Evolutionary conservation across 2,329 filamentous ascomycete species (phyloP).

Genomic region (Fusarium metavorans): DNA sequence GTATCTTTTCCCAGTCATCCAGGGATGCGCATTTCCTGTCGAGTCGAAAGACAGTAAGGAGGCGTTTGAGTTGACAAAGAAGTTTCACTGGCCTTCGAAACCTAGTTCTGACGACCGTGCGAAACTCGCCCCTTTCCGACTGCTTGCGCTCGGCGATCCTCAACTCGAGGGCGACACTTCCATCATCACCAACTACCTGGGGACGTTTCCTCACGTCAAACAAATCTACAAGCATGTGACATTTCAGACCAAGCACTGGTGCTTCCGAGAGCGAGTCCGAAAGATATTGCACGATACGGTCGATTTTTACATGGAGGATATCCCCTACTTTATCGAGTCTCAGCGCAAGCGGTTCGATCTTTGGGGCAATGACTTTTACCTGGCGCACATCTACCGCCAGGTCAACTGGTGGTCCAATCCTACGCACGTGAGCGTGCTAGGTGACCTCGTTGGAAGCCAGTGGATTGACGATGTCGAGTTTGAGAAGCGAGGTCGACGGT

Average conservation of each 20-base stretch:
- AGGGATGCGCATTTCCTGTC: conserved; percentile 82
- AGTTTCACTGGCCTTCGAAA: conserved; percentile 56
- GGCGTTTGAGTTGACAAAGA: conserved; percentile 53
- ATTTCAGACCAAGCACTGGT: conserved; percentile 59
- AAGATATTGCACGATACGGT: conserved; percentile 68
- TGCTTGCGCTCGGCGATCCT: conserved; percentile 90
- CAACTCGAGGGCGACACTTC: conserved; percentile 94
- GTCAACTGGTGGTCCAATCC: conserved; percentile 86
- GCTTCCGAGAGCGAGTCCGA: conserved; percentile 64
- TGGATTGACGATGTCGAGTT: conserved; percentile 94
- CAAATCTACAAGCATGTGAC: conserved; percentile 61
- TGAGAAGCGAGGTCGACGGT: conserved; percentile 75
- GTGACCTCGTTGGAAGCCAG: conserved; percentile 93
- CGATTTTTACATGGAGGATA: conserved; percentile 74
- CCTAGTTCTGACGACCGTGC: conserved; percentile 35
- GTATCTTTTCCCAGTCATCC: conserved; percentile 87
- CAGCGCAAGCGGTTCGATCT: conserved; percentile 86
- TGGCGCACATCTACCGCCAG: conserved; percentile 90
- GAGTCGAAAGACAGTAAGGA: conserved; percentile 52
- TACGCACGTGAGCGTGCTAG: conserved; percentile 89
- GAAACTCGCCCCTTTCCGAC: conserved; percentile 78
- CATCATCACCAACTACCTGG: conserved; percentile 70
- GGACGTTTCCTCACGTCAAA: conserved; percentile 66
- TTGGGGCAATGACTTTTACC: conserved; percentile 93
- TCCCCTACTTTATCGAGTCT: conserved; percentile 74